These are phyloP conservation scores for Mycosphaerella arachidis DNA, from an alignment of 2,329 filamentous ascomycete species.

Conservation along the genomic window DNA sequence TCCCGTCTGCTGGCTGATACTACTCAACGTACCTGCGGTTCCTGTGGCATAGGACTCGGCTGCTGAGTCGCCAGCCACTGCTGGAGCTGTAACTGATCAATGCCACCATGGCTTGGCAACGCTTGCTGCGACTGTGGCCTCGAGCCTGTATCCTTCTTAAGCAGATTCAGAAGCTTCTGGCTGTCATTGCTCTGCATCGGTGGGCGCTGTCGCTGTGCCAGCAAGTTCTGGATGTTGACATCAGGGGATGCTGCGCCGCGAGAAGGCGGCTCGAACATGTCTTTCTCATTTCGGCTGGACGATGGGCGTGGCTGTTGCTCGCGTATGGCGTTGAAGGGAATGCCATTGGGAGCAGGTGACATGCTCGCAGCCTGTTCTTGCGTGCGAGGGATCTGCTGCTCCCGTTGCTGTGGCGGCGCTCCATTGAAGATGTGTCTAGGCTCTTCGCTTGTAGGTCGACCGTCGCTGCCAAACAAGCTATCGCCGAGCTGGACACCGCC, in stretches of 20 bases:
- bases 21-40: constrained; percentile 23
- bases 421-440: constrained; percentile 5
- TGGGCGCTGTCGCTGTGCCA: constrained; percentile 38
- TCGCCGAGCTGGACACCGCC: constrained; percentile 12
- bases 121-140: constrained; percentile 27
- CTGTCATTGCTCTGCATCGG: constrained; percentile 57
- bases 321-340: constrained; percentile 20
- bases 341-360: constrained; percentile 22
- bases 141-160: constrained; percentile 42
- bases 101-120: constrained; percentile 28
- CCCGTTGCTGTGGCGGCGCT: constrained; percentile 10
- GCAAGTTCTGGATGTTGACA: constrained; percentile 33
- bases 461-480: constrained; percentile 18
- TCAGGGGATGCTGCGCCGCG: constrained; percentile 31
- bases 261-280: constrained; percentile 27
- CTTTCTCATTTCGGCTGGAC: constrained; percentile 21
- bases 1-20: too few relatives aligned
- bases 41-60: constrained; percentile 14
- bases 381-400: constrained; percentile 10
- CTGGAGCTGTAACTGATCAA: constrained; percentile 25
- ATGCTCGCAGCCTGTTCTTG: constrained; percentile 13
- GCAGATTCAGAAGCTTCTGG: constrained; percentile 81
- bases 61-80: constrained; percentile 31
- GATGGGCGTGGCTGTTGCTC: constrained; percentile 23
- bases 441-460: background rate